Conservation (phyloP, 208 protist species). For the Wallacemonas sp. region DNA sequence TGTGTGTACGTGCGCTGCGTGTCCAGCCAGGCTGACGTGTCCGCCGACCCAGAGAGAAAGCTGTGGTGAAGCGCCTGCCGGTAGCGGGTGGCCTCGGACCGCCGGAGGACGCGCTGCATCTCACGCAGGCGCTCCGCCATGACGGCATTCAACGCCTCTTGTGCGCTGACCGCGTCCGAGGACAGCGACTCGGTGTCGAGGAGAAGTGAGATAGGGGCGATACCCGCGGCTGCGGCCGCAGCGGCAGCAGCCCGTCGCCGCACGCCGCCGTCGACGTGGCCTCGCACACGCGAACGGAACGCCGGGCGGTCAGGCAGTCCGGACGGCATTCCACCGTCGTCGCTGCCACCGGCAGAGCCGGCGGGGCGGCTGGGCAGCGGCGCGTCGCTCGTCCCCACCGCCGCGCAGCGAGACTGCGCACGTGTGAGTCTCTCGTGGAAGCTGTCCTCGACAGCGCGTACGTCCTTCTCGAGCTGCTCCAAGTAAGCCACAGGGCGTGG, state of each 20-base stretch:
- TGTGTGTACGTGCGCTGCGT: constrained; percentile 46
- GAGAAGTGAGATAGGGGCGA: not conserved
- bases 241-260: not conserved
- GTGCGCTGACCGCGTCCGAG: not conserved
- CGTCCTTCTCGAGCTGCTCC: not conserved
- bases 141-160: constrained; percentile 6
- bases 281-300: not conserved
- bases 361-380: not conserved
- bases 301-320: not conserved
- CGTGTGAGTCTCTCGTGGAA: not conserved
- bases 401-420: not conserved
- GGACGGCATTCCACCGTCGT: not conserved
- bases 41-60: constrained; percentile 37
- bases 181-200: not conserved
- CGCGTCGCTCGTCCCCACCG: not conserved
- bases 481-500: constrained; percentile 1
- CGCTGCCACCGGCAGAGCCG: not conserved
- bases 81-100: constrained; percentile 45
- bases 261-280: not conserved
- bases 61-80: constrained; percentile 34
- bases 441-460: not conserved
- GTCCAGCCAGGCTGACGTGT: constrained; percentile 61
- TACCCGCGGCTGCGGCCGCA: not conserved
- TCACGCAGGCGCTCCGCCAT: constrained; percentile 7
- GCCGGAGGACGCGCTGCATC: constrained; percentile 36